phyloP scores from a whole-genome alignment of 352 stramenopile genomes.

The Phytophthora ohioensis region DNA sequence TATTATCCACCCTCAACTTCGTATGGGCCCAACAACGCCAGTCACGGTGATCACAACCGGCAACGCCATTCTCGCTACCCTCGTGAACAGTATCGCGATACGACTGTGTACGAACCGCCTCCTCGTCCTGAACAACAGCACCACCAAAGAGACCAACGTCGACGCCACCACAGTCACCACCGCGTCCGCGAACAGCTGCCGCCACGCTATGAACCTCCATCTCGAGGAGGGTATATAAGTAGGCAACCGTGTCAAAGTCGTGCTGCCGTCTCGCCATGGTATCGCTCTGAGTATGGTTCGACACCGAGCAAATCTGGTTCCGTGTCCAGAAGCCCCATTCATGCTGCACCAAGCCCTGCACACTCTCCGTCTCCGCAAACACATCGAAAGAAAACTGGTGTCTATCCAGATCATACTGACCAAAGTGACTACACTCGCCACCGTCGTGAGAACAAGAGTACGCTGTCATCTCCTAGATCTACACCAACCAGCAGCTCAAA shows the following conservation, averaged over 20 bases:
- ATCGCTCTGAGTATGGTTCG: conserved; percentile 20
- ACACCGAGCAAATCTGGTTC: conserved; percentile 14
- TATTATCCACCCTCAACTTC: conserved; percentile 21
- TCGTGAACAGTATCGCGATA: conserved; percentile 29
- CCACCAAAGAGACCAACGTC: conserved; percentile 16
- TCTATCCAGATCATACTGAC: conserved; percentile 9
- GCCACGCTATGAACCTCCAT: conserved; percentile 18
- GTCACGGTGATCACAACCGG: conserved; percentile 6
- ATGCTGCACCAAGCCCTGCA: conserved; percentile 4
- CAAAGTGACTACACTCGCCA: conserved; percentile 13
- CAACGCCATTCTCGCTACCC: conserved; percentile 27
- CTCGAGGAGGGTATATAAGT: conserved; percentile 15
- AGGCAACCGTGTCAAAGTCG: conserved; percentile 16
- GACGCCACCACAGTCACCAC: conserved; percentile 28
- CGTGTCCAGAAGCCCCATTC: conserved; percentile 19
- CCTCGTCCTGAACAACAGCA: conserved; percentile 24
- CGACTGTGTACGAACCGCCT: conserved; percentile 17
- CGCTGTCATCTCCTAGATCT: conserved; percentile 6
- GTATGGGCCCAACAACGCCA: conserved; percentile 3
- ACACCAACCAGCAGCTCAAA: conserved; percentile 5
- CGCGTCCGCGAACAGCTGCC: conserved; percentile 20
- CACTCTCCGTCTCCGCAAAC: conserved; percentile 10
- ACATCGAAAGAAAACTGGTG: conserved; percentile 18
- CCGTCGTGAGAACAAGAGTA: conserved; percentile 11
- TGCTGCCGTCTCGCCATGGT: conserved; percentile 20